Base-by-base conservation (phyloP, 2,329 filamentous ascomycete species). In the Cladosporium sphaerospermum region DNA sequence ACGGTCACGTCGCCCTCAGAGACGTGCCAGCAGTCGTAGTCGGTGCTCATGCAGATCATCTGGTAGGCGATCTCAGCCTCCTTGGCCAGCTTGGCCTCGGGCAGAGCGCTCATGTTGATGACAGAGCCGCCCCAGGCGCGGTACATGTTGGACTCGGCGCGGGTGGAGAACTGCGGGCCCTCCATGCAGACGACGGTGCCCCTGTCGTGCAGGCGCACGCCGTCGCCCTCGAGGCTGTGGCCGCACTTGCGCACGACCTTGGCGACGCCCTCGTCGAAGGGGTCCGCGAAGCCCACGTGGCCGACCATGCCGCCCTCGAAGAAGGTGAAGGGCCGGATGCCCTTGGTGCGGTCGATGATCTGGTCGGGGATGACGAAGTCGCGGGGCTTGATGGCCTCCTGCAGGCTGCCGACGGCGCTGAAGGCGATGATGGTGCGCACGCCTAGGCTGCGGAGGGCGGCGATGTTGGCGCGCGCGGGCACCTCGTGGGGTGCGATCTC, bases 1-100 rank as follows among this genome's bases (percentile, higher is more conserved):
- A 99, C 93, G 57, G 90, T 91, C 57, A 99, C 93, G 42, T 81
- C 76, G 59, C 88, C 88, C 54, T 83, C 86, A 45, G 80, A 81
- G 16, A 81, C 83, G 68, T 91, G 87, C 93, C 93, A 99, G 82
- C 92, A 97, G 77, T 99, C 93, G 71, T 99, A 99, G 76, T 99
- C 93, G 28, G 93, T 99, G 33, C 89, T 89, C 93, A 99, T 99
- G 78, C 92, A 96, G 66, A 99, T 95, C 82, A 96, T 95, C 76
- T 95, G 90, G 73, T 97, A 97, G 34, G 86, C 87, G 63, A 99
- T 87, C 77, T 99, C 93, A 19, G 93, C 93, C 76, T 99, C 93
- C 51, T 89, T 85, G 9, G 93, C 93, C 16, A 99, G 84, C 78
- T 99, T 99, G 46, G 92, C 88, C 75, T 99, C 93, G 16, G 93